Evolutionary conservation across 2,329 filamentous ascomycete genomes (phyloP), one percentile per base, ranked within the genome.

Genomic region (Talaromyces sp.): DNA sequence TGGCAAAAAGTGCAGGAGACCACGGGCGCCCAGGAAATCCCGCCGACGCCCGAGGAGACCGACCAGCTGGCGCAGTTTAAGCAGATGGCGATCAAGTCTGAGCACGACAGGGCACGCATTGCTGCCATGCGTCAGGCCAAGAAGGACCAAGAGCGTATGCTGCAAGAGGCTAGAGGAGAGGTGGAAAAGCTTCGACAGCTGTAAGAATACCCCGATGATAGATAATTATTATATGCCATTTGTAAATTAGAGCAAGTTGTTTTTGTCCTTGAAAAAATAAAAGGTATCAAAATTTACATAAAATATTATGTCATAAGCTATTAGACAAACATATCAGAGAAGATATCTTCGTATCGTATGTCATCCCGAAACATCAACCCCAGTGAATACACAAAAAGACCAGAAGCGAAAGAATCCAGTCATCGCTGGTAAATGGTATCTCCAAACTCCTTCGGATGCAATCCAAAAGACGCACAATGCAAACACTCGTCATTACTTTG

Each of bases 81-180:
- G 27, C 67, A 71, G 61, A 69, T 77, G 66, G 66, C 67, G 21
- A 66, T 67, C 51, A 69, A 72, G 64, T 70, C 74, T 46, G 71
- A 73, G n/a, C 65, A 70, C 58, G 78, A 80, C 67, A 69, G 75
- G 32, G 62, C 69, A 62, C 70, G 73, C 24, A 72, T 78, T 54
- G 68, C 68, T 19, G 68, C 58, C 49, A 75, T 76, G 58, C 71
- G 76, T 11, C 76, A 80, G 65, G 72, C 71, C 35, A 77, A 76
- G 68, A 75, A 75, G 68, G 77, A 79, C 61, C 74, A 80, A 66
- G 75, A 78, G 68, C 71, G 71, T 38, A 75, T 80, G 68, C 64
- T 80, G 64, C 70, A 74, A 63, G 75, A 75, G 62, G 77, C 78
- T 26, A 72, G 73, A 62, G 76, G 75, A 62, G 77, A 78, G 62